Conservation (phyloP, 2,329 filamentous ascomycete genomes). For the Pseudogymnoascus sp. region DNA sequence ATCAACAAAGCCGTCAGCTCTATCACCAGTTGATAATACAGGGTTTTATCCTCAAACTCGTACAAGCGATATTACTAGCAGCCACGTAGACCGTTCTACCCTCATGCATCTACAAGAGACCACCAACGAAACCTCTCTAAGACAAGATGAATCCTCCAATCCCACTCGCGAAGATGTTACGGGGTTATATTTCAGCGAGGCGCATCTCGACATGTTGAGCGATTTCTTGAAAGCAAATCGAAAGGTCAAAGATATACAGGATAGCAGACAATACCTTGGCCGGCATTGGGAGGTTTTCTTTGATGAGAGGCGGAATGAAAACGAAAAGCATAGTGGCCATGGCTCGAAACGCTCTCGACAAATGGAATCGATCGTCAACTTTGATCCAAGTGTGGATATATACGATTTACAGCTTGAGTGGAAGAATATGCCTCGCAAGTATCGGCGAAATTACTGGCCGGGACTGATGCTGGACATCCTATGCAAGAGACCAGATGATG, state of each 20-base stretch:
- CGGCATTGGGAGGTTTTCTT: neutral
- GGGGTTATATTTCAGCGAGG: neutral
- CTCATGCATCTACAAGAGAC: neutral
- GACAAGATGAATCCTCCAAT: neutral
- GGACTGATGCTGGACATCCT: constrained; percentile 18
- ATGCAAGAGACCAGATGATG: constrained; percentile 14
- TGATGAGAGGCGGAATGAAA: neutral
- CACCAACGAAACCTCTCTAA: neutral
- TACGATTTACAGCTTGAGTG: neutral
- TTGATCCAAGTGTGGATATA: neutral
- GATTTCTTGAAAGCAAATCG: neutral
- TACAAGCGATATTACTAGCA: neutral
- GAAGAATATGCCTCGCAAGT: neutral
- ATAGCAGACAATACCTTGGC: neutral
- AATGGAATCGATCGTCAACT: neutral
- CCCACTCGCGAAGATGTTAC: neutral
- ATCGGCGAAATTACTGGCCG: constrained; percentile 14
- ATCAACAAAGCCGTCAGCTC: neutral
- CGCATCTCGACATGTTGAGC: neutral
- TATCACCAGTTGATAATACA: neutral
- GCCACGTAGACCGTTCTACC: neutral
- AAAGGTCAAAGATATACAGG: neutral
- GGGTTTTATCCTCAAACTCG: neutral
- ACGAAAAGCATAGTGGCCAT: neutral
- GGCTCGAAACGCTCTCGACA: neutral